phyloP scores from a whole-genome alignment of 2,329 filamentous ascomycete genomes.

The Huntiella bhutanensis region DNA sequence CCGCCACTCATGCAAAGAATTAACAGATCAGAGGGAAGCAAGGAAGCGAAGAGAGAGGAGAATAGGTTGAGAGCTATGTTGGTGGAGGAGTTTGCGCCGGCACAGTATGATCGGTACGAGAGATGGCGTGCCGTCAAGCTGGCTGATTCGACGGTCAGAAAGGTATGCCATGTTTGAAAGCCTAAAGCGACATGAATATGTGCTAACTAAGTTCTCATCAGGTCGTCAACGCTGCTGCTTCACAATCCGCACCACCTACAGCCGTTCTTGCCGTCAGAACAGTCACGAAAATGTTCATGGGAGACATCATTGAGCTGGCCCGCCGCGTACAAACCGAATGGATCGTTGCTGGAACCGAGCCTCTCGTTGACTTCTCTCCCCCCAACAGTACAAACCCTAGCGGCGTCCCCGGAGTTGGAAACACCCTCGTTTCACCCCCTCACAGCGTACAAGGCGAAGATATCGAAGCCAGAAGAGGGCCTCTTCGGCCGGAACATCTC shows the following conservation, averaged over 20 bases:
- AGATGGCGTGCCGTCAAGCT: conserved; percentile 52
- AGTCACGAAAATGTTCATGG: conserved; percentile 59
- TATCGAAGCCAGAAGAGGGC: conserved; percentile 24
- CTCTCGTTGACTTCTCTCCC: conserved; percentile 32
- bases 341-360: conserved; percentile 37
- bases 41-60: conserved; percentile 49
- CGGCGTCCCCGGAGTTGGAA: conserved; percentile 12
- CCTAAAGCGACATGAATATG: background rate
- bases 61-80: conserved; percentile 39
- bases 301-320: conserved; percentile 55
- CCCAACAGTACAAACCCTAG: conserved; percentile 19
- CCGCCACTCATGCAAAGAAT: conserved; percentile 28
- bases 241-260: conserved; percentile 55
- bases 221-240: conserved; percentile 65
- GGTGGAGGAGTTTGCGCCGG: conserved; percentile 42
- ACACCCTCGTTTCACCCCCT: background rate
- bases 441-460: background rate
- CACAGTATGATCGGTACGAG: conserved; percentile 52
- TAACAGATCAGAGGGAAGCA: conserved; percentile 39
- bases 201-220: conserved; percentile 15
- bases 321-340: conserved; percentile 54
- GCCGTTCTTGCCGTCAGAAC: conserved; percentile 60
- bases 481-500: conserved; percentile 55
- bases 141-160: conserved; percentile 47
- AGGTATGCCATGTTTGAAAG: conserved; percentile 26